Evolutionary conservation across 2,329 filamentous ascomycete genomes (phyloP), one percentile per base, ranked within the genome.

Genomic region (Chalaropsis thielavioides): DNA sequence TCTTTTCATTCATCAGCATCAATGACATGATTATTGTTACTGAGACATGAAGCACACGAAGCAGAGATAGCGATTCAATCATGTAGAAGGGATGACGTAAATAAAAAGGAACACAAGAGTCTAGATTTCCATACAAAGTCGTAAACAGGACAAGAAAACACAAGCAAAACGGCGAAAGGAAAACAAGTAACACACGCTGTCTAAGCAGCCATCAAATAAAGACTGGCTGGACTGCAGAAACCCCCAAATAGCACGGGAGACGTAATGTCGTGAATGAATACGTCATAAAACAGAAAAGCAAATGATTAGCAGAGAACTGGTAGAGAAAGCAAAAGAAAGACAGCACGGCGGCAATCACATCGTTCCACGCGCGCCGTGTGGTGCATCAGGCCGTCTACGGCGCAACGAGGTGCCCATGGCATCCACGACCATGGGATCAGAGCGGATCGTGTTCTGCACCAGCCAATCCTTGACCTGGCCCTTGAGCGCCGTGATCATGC

Each of bases 391-490:
- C 69, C 86, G 80, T 70, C 84, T 77, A 71, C 80, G 84, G 72
- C 83, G 80, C 66, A 92, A 75, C 35, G 85, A 84, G 66, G 80
- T 81, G 27, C 84, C 85, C 69, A 96, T 79, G 0, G 91, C 91
- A 73, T 90, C 86, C 69, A 86, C 82, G 8, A 97, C 92, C 75
- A 92, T 89, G 0, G 86, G 86, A 74, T 92, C 89, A 60, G 82
- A 84, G 69, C 84, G 81, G 67, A 95, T 88, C 15, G 86, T 92
- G 72, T 95, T 95, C 73, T 95, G 85, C 62, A 96, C 85, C 69
- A 97, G 78, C 81, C 90, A 95, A 71, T 94, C 89, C 75, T 86
- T 88, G 75, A 96, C 82, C 70, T 87, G 88, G 49, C 81, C 80
- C 68, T 85, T 82, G 17, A 77, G 68, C 46, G 59, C 43, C 1